Evolutionary conservation across 805 yeast genomes (phyloP).

Genomic region (Candida morakotiae): DNA sequence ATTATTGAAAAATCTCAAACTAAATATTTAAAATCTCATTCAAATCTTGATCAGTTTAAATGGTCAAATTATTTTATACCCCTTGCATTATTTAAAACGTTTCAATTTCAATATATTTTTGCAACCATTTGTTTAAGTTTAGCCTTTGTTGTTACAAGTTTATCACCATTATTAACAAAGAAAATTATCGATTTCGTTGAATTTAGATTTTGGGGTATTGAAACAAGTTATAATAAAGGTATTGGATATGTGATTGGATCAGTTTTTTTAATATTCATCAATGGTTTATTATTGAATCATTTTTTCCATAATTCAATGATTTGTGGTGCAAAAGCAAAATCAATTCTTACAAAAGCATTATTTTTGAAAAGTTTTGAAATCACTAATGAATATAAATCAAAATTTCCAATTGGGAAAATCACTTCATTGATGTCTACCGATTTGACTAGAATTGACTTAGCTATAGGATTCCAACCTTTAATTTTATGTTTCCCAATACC

Average conservation of each 20-base stretch:
- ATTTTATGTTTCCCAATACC: slow-evolving; percentile 41
- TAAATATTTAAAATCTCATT: slow-evolving; percentile 16
- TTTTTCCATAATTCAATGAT: slow-evolving; percentile 40
- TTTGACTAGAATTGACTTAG: slow-evolving; percentile 40
- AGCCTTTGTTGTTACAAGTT: slow-evolving; percentile 47
- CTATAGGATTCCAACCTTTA: slow-evolving; percentile 41
- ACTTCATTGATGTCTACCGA: slow-evolving; percentile 42
- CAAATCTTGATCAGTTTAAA: slow-evolving; percentile 21
- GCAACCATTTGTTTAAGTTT: slow-evolving; percentile 39
- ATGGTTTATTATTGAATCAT: slow-evolving; percentile 39
- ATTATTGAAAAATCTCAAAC: slow-evolving; percentile 17
- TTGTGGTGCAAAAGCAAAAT: slow-evolving; percentile 38
- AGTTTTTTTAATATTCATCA: slow-evolving; percentile 47
- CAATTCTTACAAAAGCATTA: slow-evolving; percentile 36
- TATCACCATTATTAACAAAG: slow-evolving; percentile 65
- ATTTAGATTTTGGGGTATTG: slow-evolving; percentile 40
- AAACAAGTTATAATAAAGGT: slow-evolving; percentile 50
- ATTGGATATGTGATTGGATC: slow-evolving; percentile 76
- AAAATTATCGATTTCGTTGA: slow-evolving; percentile 64
- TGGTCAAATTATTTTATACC: slow-evolving; percentile 42
- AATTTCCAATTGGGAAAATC: slow-evolving; percentile 36
- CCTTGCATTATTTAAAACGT: slow-evolving; percentile 46
- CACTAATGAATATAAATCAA: slow-evolving; percentile 27
- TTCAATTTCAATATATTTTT: slow-evolving; percentile 39
- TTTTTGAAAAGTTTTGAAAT: slow-evolving; percentile 36